Conservation (phyloP, 73 alveolate species). For the Paramecium tetraurelia region DNA sequence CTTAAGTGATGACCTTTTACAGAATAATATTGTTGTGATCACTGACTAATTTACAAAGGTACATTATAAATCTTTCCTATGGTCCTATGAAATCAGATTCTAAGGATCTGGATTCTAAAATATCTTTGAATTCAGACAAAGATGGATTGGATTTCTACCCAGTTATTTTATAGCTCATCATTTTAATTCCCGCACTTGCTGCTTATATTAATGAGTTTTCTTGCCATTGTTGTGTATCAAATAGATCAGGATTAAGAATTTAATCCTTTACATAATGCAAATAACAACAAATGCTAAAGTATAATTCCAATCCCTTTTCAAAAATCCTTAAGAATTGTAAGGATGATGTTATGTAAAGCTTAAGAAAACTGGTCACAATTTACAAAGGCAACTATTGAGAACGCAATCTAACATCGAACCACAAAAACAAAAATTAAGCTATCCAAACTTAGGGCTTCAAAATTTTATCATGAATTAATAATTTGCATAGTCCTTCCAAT, state of each 20-base stretch:
- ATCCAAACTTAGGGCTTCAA: constrained; percentile 27
- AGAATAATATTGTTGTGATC: constrained; percentile 17
- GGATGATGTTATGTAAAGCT: not conserved
- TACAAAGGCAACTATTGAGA: not conserved
- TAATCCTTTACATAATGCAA: not conserved
- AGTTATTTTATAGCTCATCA: not conserved
- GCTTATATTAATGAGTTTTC: not conserved
- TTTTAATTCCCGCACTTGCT: not conserved
- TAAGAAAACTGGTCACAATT: not conserved
- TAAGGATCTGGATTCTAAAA: not conserved
- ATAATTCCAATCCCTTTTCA: constrained; percentile 21
- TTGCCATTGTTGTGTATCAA: constrained; percentile 8
- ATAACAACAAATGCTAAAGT: constrained; percentile 18
- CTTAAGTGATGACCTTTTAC: not conserved
- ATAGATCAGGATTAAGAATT: not conserved
- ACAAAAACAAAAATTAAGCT: constrained; percentile 6
- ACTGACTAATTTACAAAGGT: not conserved
- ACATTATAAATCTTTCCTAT: not conserved
- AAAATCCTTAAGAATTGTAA: not conserved
- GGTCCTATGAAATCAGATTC: constrained; percentile 20
- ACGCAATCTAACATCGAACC: not conserved
- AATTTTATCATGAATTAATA: not conserved
- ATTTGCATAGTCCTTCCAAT: not conserved
- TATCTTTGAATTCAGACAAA: not conserved
- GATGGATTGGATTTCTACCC: not conserved